Evolutionary conservation across 1,139 yeast genomes (phyloP), one percentile per base, ranked within the genome.

Genomic region (Pichia sp.): DNA sequence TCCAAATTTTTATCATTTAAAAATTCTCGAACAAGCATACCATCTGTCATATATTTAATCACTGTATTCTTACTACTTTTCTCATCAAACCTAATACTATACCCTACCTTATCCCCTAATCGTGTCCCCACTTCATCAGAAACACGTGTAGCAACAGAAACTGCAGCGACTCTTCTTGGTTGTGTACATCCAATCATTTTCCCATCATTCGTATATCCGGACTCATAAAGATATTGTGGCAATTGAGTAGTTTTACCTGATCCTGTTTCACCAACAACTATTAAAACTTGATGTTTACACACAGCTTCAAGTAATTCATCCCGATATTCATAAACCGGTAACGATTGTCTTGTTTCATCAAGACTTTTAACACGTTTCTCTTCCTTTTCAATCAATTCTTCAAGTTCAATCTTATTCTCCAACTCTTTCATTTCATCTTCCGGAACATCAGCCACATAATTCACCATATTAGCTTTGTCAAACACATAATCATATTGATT

Each of bases 241-340:
- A 91, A 64, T 61, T 91, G 96, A 0, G 98, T 91, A 0, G 98
- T 91, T 55, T 91, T 91, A 53, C 98, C 98, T 0, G 96, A 88
- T 35, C 98, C 98, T 0, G 98, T 91, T 59, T 91, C 97, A 42
- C 97, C 98, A 30, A 89, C 95, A 28, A 91, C 81, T 28, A 91
- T 81, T 30, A 89, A 57, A 6, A 89, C 83, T 54, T 85, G 96
- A 54, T 83, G 74, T 14, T 72, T 63, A 18, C 61, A 57, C 3
- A 91, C 71, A 0, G 87, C 78, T 0, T 72, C 69, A n/a, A 91
- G 60, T 23, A 91, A 70, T 38, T 76, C 70, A 2, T 72, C 66
- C 41, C 87, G 68, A 63, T 76, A 82, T 40, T 70, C 65, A 54
- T 67, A 86, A 1, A 89, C 95, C 0, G 98, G 98, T 19, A 91